These are phyloP conservation scores for Amylostereum chailletii DNA, from an alignment of 1,284 basidiomycete genomes.

Conservation along the genomic window DNA sequence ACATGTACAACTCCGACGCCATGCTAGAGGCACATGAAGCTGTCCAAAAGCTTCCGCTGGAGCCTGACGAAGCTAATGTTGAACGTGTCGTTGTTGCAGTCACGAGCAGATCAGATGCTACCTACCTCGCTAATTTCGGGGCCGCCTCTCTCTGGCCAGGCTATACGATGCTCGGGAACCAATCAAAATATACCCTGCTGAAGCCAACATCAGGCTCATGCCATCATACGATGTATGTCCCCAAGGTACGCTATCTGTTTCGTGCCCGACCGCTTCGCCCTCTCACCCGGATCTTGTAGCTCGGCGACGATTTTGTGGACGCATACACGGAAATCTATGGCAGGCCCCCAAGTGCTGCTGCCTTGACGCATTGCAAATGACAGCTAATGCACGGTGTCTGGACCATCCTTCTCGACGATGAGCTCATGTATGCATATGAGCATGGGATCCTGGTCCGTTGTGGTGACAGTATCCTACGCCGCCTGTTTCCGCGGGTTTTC, in stretches of 20 bases:
- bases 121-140: constrained; percentile 21
- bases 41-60: constrained; percentile 11
- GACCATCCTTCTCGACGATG: constrained; percentile 13
- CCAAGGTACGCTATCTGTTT: constrained; percentile 15
- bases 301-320: neutral
- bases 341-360: neutral
- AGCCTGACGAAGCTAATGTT: constrained; percentile 11
- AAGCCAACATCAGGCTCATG: constrained; percentile 16
- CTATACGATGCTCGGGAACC: constrained; percentile 21
- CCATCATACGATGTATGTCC: constrained; percentile 27
- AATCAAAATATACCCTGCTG: constrained; percentile 19
- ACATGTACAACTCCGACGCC: constrained; percentile 8
- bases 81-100: constrained; percentile 16
- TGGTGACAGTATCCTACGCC: constrained; percentile 12
- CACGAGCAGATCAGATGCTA: constrained; percentile 22
- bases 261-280: neutral
- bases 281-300: neutral
- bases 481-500: constrained; percentile 16
- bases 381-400: constrained; percentile 17
- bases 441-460: constrained; percentile 16
- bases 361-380: constrained; percentile 15
- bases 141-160: constrained; percentile 21
- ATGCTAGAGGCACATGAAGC: constrained; percentile 15
- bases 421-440: constrained; percentile 15
- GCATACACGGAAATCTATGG: neutral